Percentiles rank a stretch among this genome's conserved stretches.
Evolutionary conservation across 257 asterid species (phyloP).

Genomic region (Voacanga thouarsii): DNA sequence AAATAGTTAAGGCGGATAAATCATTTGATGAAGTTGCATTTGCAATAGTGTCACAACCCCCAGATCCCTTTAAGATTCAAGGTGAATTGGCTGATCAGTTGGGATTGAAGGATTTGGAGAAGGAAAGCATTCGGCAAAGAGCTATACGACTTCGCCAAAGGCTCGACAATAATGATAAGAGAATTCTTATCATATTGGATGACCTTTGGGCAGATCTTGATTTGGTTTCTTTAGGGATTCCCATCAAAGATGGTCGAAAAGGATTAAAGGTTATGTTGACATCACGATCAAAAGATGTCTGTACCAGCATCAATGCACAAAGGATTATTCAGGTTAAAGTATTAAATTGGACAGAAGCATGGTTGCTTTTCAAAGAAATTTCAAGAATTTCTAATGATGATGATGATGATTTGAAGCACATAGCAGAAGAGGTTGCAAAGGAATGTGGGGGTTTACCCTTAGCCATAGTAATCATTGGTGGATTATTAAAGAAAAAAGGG

Average conservation of each 20-base stretch:
- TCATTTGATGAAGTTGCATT: conserved; percentile 12
- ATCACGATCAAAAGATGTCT: neutral
- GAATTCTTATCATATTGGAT: conserved; percentile 17
- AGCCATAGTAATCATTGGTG: conserved; percentile 9
- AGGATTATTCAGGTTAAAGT: neutral
- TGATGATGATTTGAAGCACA: neutral
- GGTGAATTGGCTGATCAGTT: conserved; percentile 7
- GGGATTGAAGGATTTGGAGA: neutral
- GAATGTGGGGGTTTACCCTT: conserved; percentile 19
- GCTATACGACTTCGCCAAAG: conserved; percentile 5
- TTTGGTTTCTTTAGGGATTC: conserved; percentile 16
- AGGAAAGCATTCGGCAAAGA: neutral
- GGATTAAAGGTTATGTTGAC: conserved; percentile 11
- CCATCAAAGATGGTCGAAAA: neutral
- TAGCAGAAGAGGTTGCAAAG: conserved; percentile 6
- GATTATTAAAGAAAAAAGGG: neutral
- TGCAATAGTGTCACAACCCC: conserved; percentile 10
- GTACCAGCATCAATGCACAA: neutral
- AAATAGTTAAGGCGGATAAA: neutral
- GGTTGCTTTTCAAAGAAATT: neutral
- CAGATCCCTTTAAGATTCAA: conserved; percentile 1
- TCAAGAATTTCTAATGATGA: neutral
- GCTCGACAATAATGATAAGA: conserved; percentile 10
- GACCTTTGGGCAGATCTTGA: conserved; percentile 18
- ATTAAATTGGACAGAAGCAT: neutral